phyloP scores from a whole-genome alignment of 2,329 filamentous ascomycete species.

The Nothopassalora personata region DNA sequence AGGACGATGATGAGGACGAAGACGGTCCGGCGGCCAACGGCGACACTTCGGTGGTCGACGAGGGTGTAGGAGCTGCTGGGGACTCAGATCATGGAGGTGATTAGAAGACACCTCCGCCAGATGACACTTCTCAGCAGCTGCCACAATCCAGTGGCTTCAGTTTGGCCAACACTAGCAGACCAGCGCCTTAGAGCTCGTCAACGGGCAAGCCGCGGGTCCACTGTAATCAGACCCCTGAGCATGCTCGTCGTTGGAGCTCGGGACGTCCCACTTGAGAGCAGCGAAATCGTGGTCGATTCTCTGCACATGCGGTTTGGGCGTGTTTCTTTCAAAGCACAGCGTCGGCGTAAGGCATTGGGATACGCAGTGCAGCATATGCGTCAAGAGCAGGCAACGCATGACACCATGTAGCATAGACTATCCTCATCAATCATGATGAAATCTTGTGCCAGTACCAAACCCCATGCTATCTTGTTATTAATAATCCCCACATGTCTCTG shows the following conservation, averaged over 20 bases:
- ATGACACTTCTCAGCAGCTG: not conserved
- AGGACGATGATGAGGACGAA: constrained; percentile 33
- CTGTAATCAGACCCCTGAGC: not conserved
- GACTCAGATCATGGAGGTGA: constrained; percentile 18
- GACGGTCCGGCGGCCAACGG: constrained; percentile 4
- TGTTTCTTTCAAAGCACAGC: not conserved
- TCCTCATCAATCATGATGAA: not conserved
- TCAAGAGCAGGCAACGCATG: not conserved
- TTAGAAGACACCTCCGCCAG: not conserved
- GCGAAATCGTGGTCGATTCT: not conserved
- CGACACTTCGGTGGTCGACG: constrained; percentile 10
- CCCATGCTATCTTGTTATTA: too few relatives aligned
- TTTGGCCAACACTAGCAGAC: not conserved
- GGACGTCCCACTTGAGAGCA: not conserved
- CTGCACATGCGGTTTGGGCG: not conserved
- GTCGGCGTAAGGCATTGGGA: not conserved
- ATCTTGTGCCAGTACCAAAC: not conserved
- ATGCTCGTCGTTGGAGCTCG: not conserved
- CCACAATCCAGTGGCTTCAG: not conserved
- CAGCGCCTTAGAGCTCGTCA: not conserved
- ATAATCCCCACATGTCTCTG: too few relatives aligned
- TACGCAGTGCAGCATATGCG: not conserved
- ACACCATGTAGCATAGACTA: not conserved
- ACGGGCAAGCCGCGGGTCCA: not conserved
- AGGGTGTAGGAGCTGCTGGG: constrained; percentile 9